Percentiles rank a stretch among this genome's conserved stretches.
Evolutionary conservation across 495 filamentous ascomycete species (phyloP).

Genomic region (Tuber magnatum): DNA sequence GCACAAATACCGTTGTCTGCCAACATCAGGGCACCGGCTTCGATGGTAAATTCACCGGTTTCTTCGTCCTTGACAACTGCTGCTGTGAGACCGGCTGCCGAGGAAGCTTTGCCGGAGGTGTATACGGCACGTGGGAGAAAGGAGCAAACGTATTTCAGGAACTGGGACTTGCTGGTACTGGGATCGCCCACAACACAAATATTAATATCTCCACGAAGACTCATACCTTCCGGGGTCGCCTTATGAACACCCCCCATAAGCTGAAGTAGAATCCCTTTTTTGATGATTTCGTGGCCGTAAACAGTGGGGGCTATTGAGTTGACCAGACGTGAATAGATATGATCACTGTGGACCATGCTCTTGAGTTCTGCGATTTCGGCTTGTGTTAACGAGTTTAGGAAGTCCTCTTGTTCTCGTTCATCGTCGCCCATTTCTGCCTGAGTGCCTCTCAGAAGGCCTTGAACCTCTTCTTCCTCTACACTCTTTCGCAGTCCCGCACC

Average conservation of each 20-base stretch:
- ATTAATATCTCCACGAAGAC: slow-evolving; percentile 92
- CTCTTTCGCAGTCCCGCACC: slow-evolving; percentile 45
- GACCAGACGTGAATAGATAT: slow-evolving; percentile 88
- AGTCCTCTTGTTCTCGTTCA: slow-evolving; percentile 79
- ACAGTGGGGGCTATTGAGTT: slow-evolving; percentile 96
- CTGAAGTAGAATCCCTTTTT: slow-evolving; percentile 91
- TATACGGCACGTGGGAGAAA: slow-evolving; percentile 95
- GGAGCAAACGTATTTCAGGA: slow-evolving; percentile 94
- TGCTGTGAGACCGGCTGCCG: slow-evolving; percentile 92
- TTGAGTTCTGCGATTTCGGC: slow-evolving; percentile 86
- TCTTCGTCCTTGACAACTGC: slow-evolving; percentile 97
- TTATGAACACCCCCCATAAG: slow-evolving; percentile 90
- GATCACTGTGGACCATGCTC: slow-evolving; percentile 85
- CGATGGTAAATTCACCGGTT: slow-evolving; percentile 97
- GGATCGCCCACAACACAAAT: slow-evolving; percentile 98
- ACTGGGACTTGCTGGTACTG: slow-evolving; percentile 96
- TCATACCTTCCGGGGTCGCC: slow-evolving; percentile 82
- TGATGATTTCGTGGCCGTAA: slow-evolving; percentile 93
- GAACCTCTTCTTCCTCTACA: slow-evolving; percentile 40
- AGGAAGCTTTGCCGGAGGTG: slow-evolving; percentile 95
- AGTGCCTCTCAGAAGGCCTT: slow-evolving; percentile 34
- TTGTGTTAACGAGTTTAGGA: slow-evolving; percentile 71
- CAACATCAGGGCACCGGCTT: slow-evolving; percentile 96
- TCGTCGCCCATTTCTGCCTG: slow-evolving; percentile 45
- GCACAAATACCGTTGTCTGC: slow-evolving; percentile 95